Evolutionary conservation across 148 eudicot species (phyloP).

Genomic region (Nepenthes mirabilis): DNA sequence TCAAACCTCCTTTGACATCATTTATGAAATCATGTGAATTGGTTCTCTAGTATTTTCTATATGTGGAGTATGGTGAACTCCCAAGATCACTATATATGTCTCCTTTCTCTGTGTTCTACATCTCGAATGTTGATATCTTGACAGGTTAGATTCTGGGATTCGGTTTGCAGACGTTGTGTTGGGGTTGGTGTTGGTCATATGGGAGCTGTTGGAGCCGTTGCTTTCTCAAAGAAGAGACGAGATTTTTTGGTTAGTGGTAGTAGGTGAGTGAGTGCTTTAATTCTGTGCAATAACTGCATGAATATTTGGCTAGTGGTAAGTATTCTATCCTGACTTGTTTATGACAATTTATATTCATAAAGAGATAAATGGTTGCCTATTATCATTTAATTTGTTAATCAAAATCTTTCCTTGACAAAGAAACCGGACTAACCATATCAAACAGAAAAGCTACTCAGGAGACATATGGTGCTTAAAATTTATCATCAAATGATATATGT

Average conservation of each 20-base stretch:
- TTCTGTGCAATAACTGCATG: not conserved
- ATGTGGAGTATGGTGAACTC: not conserved
- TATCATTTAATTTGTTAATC: too few species aligned
- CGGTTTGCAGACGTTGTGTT: slow-evolving; percentile 43
- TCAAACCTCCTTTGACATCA: not conserved
- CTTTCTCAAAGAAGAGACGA: slow-evolving; percentile 60
- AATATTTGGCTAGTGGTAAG: not conserved
- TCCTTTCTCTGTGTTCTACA: slow-evolving; percentile 1
- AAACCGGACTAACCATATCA: too few species aligned
- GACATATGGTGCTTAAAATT: too few species aligned
- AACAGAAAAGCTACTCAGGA: too few species aligned
- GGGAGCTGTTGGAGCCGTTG: slow-evolving; percentile 94
- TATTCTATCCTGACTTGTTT: not conserved
- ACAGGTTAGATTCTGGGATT: slow-evolving; percentile 91
- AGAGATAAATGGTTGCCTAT: too few species aligned
- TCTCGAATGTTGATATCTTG: slow-evolving; percentile 4
- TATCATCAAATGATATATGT: too few species aligned
- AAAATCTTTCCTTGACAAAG: too few species aligned
- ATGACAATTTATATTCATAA: not conserved
- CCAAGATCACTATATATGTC: not conserved
- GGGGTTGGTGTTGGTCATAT: slow-evolving; percentile 82
- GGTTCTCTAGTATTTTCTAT: not conserved
- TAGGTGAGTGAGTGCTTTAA: slow-evolving; percentile 33
- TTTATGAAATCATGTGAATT: not conserved
- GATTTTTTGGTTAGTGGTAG: slow-evolving; percentile 92